Base-by-base conservation (phyloP, 495 filamentous ascomycete genomes). In the Saxispiralis lemnorum region DNA sequence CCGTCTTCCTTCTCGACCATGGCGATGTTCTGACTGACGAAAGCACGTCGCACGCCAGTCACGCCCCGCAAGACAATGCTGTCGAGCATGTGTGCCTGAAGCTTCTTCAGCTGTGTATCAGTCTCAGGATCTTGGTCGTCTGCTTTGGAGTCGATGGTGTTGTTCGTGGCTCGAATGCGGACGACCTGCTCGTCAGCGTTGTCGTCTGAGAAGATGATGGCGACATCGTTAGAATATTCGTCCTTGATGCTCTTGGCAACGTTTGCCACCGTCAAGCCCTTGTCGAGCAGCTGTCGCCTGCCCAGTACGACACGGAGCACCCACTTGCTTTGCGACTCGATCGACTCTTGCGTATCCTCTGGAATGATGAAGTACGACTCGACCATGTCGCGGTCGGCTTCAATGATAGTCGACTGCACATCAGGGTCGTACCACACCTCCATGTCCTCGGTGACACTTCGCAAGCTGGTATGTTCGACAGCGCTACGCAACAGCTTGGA, bases 381-480 rank as follows among this genome's bases (percentile, higher is more conserved):
- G 4, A 99, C 82, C 72, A 94, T 92, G 56, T 99, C 89, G 31
- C 65, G 63, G 66, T 99, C 89, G 38, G 81, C 80, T 21, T 79
- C 72, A 48, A 99, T 93, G 44, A 73, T 76, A 1, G 89, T 99
- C 9, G 69, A 63, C 48, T 80, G 75, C 45, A 93, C 80, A 47
- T 93, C 83, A 0, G 89, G 89, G 62, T 99, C 89, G 51, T 96
- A 95, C 67, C 92, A 94, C 46, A 99, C 86, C 61, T 99, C 89
- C 0, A 83, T 89, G 7, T 83, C 70, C 31, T 87, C 79, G 0
- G 86, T 88, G 24, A 99, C 82, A 7, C 83, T 87, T 18, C 89
- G 78, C 38, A 99, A 66, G 45, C 76, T 94, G n/a, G 89, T 96
- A 54, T 96, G 85, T 62, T 99, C 92, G 21, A 99, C 81, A 21